phyloP scores from a whole-genome alignment of 2,329 filamentous ascomycete species.

The Ophidiomyces ophidiicola region DNA sequence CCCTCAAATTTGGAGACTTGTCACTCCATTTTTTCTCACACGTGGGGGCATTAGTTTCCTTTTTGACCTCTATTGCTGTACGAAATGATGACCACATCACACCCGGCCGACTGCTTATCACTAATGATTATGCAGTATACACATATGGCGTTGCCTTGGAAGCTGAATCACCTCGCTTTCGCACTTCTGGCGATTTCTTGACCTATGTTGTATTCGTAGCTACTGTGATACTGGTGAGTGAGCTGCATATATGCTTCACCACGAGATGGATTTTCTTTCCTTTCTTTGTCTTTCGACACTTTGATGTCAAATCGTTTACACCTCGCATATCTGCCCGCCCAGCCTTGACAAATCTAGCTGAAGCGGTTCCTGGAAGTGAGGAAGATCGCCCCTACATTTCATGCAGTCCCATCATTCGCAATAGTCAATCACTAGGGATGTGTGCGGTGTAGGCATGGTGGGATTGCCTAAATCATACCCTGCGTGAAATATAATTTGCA shows the following conservation, averaged over 20 bases:
- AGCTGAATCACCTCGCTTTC: slow-evolving; percentile 57
- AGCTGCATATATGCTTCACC: slow-evolving; percentile 11
- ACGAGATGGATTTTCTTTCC: slow-evolving; percentile 15
- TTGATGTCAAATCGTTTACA: slow-evolving; percentile 25
- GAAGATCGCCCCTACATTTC: slow-evolving; percentile 63
- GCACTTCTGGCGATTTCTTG: slow-evolving; percentile 63
- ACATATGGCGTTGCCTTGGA: slow-evolving; percentile 67
- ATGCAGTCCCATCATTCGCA: slow-evolving; percentile 55
- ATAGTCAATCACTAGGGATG: slow-evolving; percentile 44
- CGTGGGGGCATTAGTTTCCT: slow-evolving; percentile 46
- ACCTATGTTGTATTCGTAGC: slow-evolving; percentile 67
- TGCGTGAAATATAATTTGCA: slow-evolving; percentile 41
- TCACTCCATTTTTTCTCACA: slow-evolving; percentile 49
- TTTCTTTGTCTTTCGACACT: slow-evolving; percentile 15
- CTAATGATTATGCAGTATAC: slow-evolving; percentile 46
- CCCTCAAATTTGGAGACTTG: slow-evolving; percentile 49
- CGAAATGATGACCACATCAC: slow-evolving; percentile 21
- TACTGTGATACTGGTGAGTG: slow-evolving; percentile 64
- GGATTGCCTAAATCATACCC: slow-evolving; percentile 60
- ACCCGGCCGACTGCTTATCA: slow-evolving; percentile 16
- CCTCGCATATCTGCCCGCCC: slow-evolving; percentile 71
- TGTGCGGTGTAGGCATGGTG: slow-evolving; percentile 61
- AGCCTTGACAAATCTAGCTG: slow-evolving; percentile 55
- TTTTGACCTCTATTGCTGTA: slow-evolving; percentile 62
- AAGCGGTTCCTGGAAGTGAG: slow-evolving; percentile 75